Percentiles rank a stretch among this genome's conserved stretches.
Conservation (phyloP, 2,329 filamentous ascomycete species). For the Ceratocystis variospora region DNA sequence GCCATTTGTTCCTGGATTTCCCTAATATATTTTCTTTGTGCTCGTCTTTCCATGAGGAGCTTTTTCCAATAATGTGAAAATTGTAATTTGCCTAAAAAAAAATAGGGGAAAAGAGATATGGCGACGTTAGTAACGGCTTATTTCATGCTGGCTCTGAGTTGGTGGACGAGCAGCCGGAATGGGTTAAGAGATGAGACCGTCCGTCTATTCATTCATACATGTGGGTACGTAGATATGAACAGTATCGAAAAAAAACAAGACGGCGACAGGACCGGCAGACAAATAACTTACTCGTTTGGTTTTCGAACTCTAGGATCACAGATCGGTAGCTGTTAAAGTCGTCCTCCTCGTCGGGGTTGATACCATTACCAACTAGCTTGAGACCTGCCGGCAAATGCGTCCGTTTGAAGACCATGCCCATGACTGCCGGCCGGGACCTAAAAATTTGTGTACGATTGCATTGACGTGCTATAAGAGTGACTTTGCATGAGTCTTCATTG, state of each 20-base stretch:
- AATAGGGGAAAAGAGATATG: neutral
- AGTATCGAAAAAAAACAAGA: neutral
- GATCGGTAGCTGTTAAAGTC: neutral
- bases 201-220: too few relatives aligned
- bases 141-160: neutral
- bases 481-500: neutral
- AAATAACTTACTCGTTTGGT: neutral
- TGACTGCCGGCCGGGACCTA: conserved; percentile 8
- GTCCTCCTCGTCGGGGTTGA: conserved; percentile 9
- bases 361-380: conserved; percentile 2
- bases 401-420: conserved; percentile 1
- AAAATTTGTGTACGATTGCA: neutral
- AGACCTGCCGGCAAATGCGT: neutral
- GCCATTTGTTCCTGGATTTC: too few relatives aligned
- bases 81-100: neutral
- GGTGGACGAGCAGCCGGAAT: too few relatives aligned
- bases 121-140: neutral
- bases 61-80: neutral
- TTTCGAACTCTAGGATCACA: conserved; percentile 13
- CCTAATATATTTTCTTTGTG: too few relatives aligned
- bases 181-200: too few relatives aligned
- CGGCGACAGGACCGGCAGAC: neutral
- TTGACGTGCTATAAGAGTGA: conserved; percentile 6
- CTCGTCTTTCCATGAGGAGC: neutral
- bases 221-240: too few relatives aligned